These are phyloP conservation scores for Lithocarpus polystachyus DNA, from an alignment of 306 rosid species.

Conservation along the genomic window DNA sequence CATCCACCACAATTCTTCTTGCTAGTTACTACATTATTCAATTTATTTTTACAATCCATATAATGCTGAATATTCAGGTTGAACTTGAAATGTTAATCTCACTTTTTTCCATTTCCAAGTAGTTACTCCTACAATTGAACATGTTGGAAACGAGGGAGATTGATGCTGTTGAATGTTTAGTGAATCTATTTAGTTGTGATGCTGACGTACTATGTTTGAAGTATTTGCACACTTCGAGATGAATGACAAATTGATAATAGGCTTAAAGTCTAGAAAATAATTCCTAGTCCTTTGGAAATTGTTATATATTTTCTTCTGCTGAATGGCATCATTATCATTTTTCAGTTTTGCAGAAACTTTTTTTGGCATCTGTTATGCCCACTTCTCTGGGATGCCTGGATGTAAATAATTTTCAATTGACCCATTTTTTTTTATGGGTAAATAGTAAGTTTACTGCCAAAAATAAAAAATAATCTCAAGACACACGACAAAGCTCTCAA, in stretches of 20 bases:
- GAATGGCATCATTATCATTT: neutral
- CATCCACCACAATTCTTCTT: neutral
- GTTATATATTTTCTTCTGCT: neutral
- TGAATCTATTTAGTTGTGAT: neutral
- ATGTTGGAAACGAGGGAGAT: neutral
- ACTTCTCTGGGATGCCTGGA: neutral
- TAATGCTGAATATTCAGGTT: neutral
- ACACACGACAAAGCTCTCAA: too few species aligned
- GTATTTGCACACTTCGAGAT: neutral
- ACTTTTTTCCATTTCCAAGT: neutral
- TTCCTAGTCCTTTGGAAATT: neutral
- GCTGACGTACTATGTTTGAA: neutral
- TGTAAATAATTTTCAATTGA: neutral
- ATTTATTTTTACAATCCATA: neutral
- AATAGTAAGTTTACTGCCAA: too few species aligned
- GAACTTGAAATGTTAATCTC: neutral
- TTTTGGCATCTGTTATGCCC: constrained; percentile 5
- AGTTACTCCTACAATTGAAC: neutral
- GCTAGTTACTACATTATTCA: neutral
- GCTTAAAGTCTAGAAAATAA: neutral
- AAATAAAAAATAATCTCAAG: too few species aligned
- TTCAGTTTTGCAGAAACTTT: neutral
- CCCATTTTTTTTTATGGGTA: neutral
- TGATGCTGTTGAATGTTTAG: neutral
- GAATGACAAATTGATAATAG: neutral